phyloP scores from a whole-genome alignment of 345 rosid species.

The Rhizophora mangle region DNA sequence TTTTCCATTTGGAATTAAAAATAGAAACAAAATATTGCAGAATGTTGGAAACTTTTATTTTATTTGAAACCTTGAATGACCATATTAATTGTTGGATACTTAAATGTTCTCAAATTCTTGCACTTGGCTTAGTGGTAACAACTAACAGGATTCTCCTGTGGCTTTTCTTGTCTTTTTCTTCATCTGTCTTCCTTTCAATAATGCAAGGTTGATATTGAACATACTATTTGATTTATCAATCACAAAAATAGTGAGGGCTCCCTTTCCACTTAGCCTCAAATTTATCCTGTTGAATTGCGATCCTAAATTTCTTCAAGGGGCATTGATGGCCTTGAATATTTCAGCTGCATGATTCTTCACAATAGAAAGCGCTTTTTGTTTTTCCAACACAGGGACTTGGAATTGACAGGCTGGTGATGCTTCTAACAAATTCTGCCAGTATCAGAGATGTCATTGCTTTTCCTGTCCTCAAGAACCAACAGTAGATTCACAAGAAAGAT shows the following conservation, averaged over 20 bases:
- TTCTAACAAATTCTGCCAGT: slow-evolving; percentile 77
- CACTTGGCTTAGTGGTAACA: not conserved
- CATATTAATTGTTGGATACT: too few species aligned
- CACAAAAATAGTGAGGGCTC: not conserved
- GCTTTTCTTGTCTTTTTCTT: too few species aligned
- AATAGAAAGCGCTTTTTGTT: not conserved
- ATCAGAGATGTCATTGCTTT: slow-evolving; percentile 92
- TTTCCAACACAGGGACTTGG: slow-evolving; percentile 68
- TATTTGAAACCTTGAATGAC: too few species aligned
- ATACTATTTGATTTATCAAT: not conserved
- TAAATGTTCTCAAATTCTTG: too few species aligned
- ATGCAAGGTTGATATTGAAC: too few species aligned
- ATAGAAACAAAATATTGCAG: too few species aligned
- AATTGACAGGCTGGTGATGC: slow-evolving; percentile 89
- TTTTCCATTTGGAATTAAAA: too few species aligned
- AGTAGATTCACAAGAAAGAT: slow-evolving; percentile 24
- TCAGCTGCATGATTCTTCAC: not conserved
- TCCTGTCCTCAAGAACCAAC: slow-evolving; percentile 78
- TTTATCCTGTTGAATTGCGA: not conserved
- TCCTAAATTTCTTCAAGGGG: not conserved
- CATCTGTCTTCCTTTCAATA: too few species aligned
- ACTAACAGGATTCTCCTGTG: not conserved
- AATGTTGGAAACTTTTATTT: too few species aligned
- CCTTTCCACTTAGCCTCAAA: too few species aligned
- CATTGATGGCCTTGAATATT: not conserved